Evolutionary conservation across 2,329 filamentous ascomycete genomes (phyloP), one percentile per base, ranked within the genome.

Genomic region (Monosporascus sp.): DNA sequence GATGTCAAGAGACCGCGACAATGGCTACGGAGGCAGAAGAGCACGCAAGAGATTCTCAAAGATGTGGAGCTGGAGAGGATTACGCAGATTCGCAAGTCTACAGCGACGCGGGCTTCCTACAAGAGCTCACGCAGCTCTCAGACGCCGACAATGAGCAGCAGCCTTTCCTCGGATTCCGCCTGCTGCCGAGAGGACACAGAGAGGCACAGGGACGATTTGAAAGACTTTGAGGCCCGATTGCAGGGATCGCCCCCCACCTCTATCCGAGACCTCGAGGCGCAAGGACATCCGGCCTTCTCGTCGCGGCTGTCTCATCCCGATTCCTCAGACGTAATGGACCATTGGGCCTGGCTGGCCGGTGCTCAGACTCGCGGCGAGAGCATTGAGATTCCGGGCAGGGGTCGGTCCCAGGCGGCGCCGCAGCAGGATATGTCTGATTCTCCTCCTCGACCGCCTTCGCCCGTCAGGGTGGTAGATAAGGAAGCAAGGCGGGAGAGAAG

Each of bases 191-290:
- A 56, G 43, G 59, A 70, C 52, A 65, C 61, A 4, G 56, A 53
- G 40, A 64, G 52, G 9, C 53, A 70, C 1, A 64, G 59, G 36
- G 64, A 62, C 2, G 69, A 74, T 37, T 73, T 68, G 69, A 76
- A 75, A 56, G 68, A 68, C 26, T 70, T 69, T 57, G 74, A 76
- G 58, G 72, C 73, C 2, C 61, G 63, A 37, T 50, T 68, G 3
- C 65, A 68, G 46, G 60, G 54, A 8, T 66, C 70, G 11, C 60
- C 63, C 44, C 62, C 62, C 3, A 56, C 55, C 5, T 64, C 68
- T 7, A 52, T 56, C 6, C 49, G 55, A 22, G 52, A 58, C 24
- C 56, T 46, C 31, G 58, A 34, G 52, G 54, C 51, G 36, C 59
- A 51, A 38, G 53, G 61, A 9, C 66, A 68, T 24, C 66, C 66